Conservation (phyloP, 768 basidiomycete species). For the Termitomyces sp. region DNA sequence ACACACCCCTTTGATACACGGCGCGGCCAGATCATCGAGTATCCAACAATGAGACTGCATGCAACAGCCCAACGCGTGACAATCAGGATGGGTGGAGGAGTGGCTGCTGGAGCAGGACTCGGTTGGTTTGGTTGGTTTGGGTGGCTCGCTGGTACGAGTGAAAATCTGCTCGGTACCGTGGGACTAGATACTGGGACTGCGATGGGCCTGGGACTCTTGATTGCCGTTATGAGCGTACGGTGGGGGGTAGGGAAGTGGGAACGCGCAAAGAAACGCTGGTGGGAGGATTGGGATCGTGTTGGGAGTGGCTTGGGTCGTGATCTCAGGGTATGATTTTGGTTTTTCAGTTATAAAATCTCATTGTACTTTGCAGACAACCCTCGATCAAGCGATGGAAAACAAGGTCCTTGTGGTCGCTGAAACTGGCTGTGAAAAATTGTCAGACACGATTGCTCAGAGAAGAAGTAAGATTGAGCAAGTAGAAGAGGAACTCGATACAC, state of each 20-base stretch:
- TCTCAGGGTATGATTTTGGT: constrained; percentile 41
- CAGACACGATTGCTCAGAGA: constrained; percentile 31
- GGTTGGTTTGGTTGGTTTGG: constrained; percentile 60
- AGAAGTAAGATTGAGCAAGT: constrained; percentile 40
- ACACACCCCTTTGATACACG: constrained; percentile 46
- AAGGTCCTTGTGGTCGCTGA: constrained; percentile 49
- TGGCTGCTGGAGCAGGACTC: constrained; percentile 42
- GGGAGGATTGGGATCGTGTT: constrained; percentile 59
- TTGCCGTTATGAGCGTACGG: constrained; percentile 41
- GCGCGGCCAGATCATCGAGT: constrained; percentile 43
- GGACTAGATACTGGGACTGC: constrained; percentile 52
- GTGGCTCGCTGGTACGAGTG: constrained; percentile 35
- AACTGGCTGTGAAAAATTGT: constrained; percentile 41
- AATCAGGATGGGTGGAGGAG: constrained; percentile 41
- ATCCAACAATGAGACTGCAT: constrained; percentile 57
- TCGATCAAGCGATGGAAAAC: constrained; percentile 42
- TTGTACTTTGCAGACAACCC: constrained; percentile 29
- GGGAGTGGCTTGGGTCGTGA: constrained; percentile 61
- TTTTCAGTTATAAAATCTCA: not conserved
- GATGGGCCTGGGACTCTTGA: constrained; percentile 51
- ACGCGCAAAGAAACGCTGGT: constrained; percentile 59
- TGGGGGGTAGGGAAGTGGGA: constrained; percentile 70
- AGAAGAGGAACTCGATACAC: constrained; percentile 32
- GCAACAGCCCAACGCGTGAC: constrained; percentile 56
- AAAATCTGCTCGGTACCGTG: constrained; percentile 30